Percentiles rank a stretch among this genome's conserved stretches.
phyloP scores from a whole-genome alignment of 2,329 filamentous ascomycete species.

The Trichophyton verrucosum region DNA sequence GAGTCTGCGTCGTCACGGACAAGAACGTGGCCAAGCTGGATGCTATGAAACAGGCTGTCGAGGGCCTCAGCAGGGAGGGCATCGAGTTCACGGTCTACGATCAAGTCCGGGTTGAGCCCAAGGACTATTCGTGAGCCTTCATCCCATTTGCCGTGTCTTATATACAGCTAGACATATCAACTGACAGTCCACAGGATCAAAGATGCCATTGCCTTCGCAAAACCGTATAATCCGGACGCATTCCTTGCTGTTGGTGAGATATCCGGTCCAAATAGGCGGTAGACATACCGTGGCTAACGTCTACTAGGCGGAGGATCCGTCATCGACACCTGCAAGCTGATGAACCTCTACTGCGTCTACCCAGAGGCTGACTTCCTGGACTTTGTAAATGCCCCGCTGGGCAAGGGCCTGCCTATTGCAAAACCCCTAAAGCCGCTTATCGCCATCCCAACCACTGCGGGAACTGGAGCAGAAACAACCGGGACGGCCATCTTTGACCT shows the following conservation, averaged over 20 bases:
- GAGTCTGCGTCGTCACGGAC: slow-evolving; percentile 88
- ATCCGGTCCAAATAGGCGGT: too few species aligned
- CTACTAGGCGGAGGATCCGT: slow-evolving; percentile 61
- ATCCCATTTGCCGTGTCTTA: not conserved
- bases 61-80: slow-evolving; percentile 65
- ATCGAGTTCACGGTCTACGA: slow-evolving; percentile 72
- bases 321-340: slow-evolving; percentile 95
- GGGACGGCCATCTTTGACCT: slow-evolving; percentile 97
- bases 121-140: slow-evolving; percentile 68
- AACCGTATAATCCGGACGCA: slow-evolving; percentile 68
- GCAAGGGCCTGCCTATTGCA: slow-evolving; percentile 65
- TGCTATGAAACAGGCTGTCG: slow-evolving; percentile 79
- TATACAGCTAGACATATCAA: not conserved
- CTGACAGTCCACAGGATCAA: slow-evolving; percentile 48
- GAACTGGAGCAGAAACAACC: slow-evolving; percentile 85
- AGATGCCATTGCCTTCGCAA: slow-evolving; percentile 77
- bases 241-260: slow-evolving; percentile 71
- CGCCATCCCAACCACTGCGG: slow-evolving; percentile 73
- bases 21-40: slow-evolving; percentile 65
- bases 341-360: slow-evolving; percentile 90
- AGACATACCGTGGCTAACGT: slow-evolving; percentile 7
- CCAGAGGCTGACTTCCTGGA: slow-evolving; percentile 90
- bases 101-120: slow-evolving; percentile 74
- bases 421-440: slow-evolving; percentile 62
- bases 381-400: slow-evolving; percentile 92